Evolutionary conservation across 495 filamentous ascomycete species (phyloP), one percentile per base, ranked within the genome.

Genomic region (Aspergillus sclerotioniger): DNA sequence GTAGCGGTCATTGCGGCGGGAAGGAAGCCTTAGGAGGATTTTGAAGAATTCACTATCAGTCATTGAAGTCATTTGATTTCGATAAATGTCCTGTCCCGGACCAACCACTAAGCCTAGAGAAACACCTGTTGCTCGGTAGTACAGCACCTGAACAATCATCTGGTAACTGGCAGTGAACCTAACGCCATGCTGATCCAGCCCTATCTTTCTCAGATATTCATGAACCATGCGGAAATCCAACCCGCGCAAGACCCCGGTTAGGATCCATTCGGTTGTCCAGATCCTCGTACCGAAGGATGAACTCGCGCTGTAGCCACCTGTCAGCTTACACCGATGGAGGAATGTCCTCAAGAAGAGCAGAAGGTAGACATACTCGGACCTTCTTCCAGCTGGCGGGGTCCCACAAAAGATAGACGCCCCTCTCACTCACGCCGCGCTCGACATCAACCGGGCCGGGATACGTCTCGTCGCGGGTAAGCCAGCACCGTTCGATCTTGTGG

Each of bases 381-480:
- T 90, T 88, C 62, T 87, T 84, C 92, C 92, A 97, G 54, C 80
- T 84, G 19, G 80, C 79, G n/a, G 87, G 87, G 65, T 94, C 90
- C 82, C 92, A 96, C 62, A 96, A 84, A 33, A 95, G 79, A 69
- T 97, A 97, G 67, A 89, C 91, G 3, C 92, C 92, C 45, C 88
- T 84, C 72, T 97, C 92, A 52, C 84, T 85, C 28, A 84, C 82
- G 17, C 82, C 80, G 17, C 87, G 82, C 57, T 77, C 44, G 70
- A 80, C 64, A 82, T 85, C 41, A 41, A 80, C 76, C 0, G 90
- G 90, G 8, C 85, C 82, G 67, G 87, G 84, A 54, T 81, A 81
- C 48, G 84, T 76, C 19, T 90, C 86, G 66, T 95, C 91, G 70
- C 94, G 93, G 35, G 91, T 95, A 66, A 97, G 77, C 92, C 92